These are phyloP conservation scores for Lactarius psammicola DNA, from an alignment of 768 basidiomycete genomes.

Conservation along the genomic window DNA sequence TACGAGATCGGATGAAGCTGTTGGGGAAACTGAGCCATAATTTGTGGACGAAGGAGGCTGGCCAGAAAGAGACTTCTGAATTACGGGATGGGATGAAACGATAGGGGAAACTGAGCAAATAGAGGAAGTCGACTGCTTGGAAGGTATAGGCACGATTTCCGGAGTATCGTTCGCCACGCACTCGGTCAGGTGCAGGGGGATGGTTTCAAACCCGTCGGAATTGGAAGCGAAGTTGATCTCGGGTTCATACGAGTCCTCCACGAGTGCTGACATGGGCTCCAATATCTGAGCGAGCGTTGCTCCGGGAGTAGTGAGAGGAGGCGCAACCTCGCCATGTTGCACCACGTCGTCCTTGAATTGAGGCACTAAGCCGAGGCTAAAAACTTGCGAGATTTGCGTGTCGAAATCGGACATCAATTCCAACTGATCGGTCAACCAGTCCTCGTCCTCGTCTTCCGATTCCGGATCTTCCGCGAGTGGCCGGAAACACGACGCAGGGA, in stretches of 20 bases:
- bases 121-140: not conserved
- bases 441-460: not conserved
- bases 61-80: not conserved
- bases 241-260: conserved; percentile 9
- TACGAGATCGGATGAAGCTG: not conserved
- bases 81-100: not conserved
- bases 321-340: not conserved
- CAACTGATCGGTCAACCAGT: not conserved
- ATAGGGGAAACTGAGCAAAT: not conserved
- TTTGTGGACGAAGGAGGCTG: conserved; percentile 15
- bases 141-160: not conserved
- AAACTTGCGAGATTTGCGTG: conserved; percentile 6
- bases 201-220: not conserved
- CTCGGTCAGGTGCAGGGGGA: not conserved
- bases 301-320: not conserved
- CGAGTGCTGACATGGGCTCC: conserved; percentile 17
- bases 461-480: conserved; percentile 9
- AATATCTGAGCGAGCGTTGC: not conserved
- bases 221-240: not conserved
- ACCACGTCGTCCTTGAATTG: not conserved
- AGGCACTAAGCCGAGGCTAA: conserved; percentile 2
- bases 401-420: conserved; percentile 5
- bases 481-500: conserved; percentile 11
- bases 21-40: not conserved
- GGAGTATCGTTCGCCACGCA: not conserved